Evolutionary conservation across 1,139 yeast genomes (phyloP).

Genomic region (Suhomyces maxii): DNA sequence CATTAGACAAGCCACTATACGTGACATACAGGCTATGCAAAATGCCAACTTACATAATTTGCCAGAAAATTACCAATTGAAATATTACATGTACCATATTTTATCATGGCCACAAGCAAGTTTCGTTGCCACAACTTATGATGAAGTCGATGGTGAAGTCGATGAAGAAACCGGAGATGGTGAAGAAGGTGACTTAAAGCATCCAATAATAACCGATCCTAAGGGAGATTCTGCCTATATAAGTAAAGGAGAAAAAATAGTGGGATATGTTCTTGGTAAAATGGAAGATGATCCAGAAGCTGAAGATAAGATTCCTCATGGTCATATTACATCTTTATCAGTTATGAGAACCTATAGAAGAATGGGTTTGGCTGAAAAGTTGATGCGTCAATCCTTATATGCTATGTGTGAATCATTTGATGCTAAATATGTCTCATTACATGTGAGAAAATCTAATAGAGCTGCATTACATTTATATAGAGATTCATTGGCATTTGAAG

Average conservation of each 20-base stretch:
- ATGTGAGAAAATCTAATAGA: conserved; percentile 88
- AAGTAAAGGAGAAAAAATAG: conserved; percentile 70
- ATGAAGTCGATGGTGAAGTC: conserved; percentile 35
- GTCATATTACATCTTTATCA: conserved; percentile 90
- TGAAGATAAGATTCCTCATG: conserved; percentile 74
- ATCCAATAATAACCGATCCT: conserved; percentile 35
- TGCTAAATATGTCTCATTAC: conserved; percentile 84
- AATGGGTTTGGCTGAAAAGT: conserved; percentile 90
- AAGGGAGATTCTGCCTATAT: conserved; percentile 60
- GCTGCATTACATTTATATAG: conserved; percentile 93
- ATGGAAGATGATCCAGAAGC: conserved; percentile 94
- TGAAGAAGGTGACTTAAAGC: conserved; percentile 30
- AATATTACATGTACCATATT: conserved; percentile 90
- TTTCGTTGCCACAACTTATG: conserved; percentile 84
- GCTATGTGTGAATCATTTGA: conserved; percentile 81
- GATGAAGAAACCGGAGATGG: conserved; percentile 23
- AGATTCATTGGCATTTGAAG: conserved; percentile 82
- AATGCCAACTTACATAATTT: conserved; percentile 89
- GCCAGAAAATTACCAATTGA: conserved; percentile 92
- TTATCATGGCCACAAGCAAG: conserved; percentile 98
- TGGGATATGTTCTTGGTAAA: conserved; percentile 92
- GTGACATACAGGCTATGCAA: conserved; percentile 93
- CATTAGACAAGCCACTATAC: conserved; percentile 83
- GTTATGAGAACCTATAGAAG: conserved; percentile 95
- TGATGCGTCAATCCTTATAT: conserved; percentile 82